Percentiles rank a stretch among this genome's conserved stretches.
phyloP scores from a whole-genome alignment of 2,329 filamentous ascomycete species.

The Leptographium wingfieldii region DNA sequence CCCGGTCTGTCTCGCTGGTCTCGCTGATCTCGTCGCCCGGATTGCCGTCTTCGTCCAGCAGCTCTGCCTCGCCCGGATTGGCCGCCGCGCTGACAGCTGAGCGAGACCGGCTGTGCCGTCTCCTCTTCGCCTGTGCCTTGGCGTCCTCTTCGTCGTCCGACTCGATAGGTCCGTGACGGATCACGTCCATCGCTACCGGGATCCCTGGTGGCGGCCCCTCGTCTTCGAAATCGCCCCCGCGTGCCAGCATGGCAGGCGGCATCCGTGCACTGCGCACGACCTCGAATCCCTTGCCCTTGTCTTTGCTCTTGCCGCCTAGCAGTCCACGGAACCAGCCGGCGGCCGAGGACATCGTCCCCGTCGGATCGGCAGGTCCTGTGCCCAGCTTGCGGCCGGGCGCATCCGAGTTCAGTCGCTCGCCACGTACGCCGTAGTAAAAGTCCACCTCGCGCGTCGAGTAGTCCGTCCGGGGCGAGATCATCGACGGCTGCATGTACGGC shows the following conservation, averaged over 20 bases:
- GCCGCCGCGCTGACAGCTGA: background rate
- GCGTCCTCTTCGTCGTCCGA: slow-evolving; percentile 43
- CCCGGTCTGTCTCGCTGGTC: background rate
- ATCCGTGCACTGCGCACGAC: slow-evolving; percentile 84
- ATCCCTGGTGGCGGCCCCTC: slow-evolving; percentile 57
- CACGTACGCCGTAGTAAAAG: slow-evolving; percentile 89
- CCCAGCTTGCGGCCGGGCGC: slow-evolving; percentile 73
- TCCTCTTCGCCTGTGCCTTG: slow-evolving; percentile 19
- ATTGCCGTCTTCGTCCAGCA: slow-evolving; percentile 34
- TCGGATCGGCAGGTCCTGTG: slow-evolving; percentile 90
- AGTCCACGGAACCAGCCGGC: slow-evolving; percentile 77
- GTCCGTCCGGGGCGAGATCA: slow-evolving; percentile 53
- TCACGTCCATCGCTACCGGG: slow-evolving; percentile 48
- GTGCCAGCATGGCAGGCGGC: slow-evolving; percentile 58
- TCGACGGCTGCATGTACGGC: slow-evolving; percentile 11
- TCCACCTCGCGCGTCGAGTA: slow-evolving; percentile 92
- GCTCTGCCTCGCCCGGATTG: slow-evolving; percentile 21
- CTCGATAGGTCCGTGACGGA: slow-evolving; percentile 49
- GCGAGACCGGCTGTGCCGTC: slow-evolving; percentile 7
- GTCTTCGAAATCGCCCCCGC: slow-evolving; percentile 43
- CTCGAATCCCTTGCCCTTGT: slow-evolving; percentile 93
- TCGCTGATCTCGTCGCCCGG: slow-evolving; percentile 27
- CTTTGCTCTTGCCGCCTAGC: slow-evolving; percentile 76
- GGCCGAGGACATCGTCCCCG: slow-evolving; percentile 77
- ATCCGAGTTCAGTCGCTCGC: slow-evolving; percentile 73